Evolutionary conservation across 192 early-diverging fungal species (phyloP).

Genomic region (Dimargaris xerosporica): DNA sequence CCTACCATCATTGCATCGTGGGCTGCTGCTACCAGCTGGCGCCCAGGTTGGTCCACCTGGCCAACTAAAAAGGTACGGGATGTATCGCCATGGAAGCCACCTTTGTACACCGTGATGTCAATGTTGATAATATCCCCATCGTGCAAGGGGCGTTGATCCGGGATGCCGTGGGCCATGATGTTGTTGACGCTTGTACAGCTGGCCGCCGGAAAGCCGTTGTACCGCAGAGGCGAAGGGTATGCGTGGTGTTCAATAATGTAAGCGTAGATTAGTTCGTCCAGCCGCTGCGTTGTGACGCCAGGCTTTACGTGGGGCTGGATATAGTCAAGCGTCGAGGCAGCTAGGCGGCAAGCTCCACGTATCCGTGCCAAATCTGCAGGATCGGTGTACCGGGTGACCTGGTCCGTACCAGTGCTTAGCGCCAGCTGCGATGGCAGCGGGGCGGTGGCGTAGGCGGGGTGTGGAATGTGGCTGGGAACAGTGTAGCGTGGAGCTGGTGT

Average conservation of each 20-base stretch:
- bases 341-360: constrained; percentile 34
- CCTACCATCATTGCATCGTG: constrained; percentile 36
- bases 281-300: constrained; percentile 31
- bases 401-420: not conserved
- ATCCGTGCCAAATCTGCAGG: constrained; percentile 23
- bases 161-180: constrained; percentile 68
- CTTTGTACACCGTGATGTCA: constrained; percentile 50
- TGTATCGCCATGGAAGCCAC: constrained; percentile 62
- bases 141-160: constrained; percentile 37
- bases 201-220: constrained; percentile 57
- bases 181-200: constrained; percentile 75
- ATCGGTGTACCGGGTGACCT: constrained; percentile 8
- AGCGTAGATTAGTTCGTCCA: constrained; percentile 34
- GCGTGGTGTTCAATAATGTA: constrained; percentile 35
- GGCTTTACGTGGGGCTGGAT: constrained; percentile 32
- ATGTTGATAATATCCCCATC: constrained; percentile 66
- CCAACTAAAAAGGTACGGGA: constrained; percentile 51
- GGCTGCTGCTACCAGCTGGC: constrained; percentile 35
- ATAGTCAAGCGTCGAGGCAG: constrained; percentile 36
- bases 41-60: constrained; percentile 36
- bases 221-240: constrained; percentile 66
- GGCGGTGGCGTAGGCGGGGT: not conserved
- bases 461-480: no score
- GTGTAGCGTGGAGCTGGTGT: no score
- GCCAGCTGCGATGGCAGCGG: not conserved